phyloP scores from a whole-genome alignment of 768 basidiomycete species.

The Boletus insuetus region DNA sequence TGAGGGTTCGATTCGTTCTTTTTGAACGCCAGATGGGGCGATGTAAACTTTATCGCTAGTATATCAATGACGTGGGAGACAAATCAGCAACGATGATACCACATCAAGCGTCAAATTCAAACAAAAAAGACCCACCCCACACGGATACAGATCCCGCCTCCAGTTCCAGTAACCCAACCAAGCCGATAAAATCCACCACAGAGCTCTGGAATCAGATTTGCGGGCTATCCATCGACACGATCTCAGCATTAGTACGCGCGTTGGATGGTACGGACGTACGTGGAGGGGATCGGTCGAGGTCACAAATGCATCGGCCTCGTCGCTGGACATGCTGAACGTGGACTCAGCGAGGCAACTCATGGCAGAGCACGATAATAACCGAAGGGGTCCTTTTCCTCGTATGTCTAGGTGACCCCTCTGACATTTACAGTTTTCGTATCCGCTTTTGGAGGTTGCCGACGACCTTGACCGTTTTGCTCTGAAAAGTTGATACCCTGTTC shows the following conservation, averaged over 20 bases:
- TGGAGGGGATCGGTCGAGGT: slow-evolving; percentile 60
- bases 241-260: background rate
- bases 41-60: slow-evolving; percentile 75
- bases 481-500: too few relatives aligned
- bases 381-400: background rate
- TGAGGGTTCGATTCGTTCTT: slow-evolving; percentile 78
- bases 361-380: too few relatives aligned
- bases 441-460: too few relatives aligned
- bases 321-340: slow-evolving; percentile 15
- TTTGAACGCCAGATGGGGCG: slow-evolving; percentile 88
- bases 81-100: background rate
- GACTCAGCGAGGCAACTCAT: too few relatives aligned
- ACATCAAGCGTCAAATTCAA: background rate
- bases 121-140: slow-evolving; percentile 45
- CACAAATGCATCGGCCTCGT: slow-evolving; percentile 48
- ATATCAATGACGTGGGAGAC: background rate
- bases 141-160: slow-evolving; percentile 76
- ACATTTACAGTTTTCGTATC: too few relatives aligned
- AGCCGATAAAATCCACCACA: slow-evolving; percentile 82
- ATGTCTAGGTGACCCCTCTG: too few relatives aligned
- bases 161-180: slow-evolving; percentile 93
- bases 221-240: slow-evolving; percentile 51
- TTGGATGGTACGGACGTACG: slow-evolving; percentile 35
- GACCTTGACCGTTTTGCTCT: too few relatives aligned
- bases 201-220: slow-evolving; percentile 87